Evolutionary conservation across 768 basidiomycete species (phyloP), one percentile per base, ranked within the genome.

Genomic region (Russula sp.): DNA sequence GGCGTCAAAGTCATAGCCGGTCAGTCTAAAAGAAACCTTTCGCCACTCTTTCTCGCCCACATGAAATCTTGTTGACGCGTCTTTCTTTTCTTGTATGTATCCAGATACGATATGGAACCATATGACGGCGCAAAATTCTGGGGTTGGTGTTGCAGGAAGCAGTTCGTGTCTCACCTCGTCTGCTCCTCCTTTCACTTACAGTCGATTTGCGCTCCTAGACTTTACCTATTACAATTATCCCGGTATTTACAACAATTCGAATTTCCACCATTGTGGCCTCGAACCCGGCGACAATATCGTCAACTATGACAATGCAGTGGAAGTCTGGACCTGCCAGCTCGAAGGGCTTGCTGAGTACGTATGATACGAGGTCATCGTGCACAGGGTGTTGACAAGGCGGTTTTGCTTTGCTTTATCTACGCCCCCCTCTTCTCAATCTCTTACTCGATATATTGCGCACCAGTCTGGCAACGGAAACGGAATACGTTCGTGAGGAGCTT

Each of bases 221-320:
- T 87, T 80, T 71, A 82, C 82, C 2, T 81, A 85, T 62, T 87
- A 84, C 65, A 30, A 61, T 44, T 76, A 76, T 61, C 72, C 75
- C 13, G 72, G 70, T 5, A 71, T 71, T 36, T 74, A 74, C 57
- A 55, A 71, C 9, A 9, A 30, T 54, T 60, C 80, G 75, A 77
- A 86, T 71, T 87, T 88, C 72, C 86, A 88, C 66, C 81, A 86
- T 70, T 87, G 85, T 67, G 84, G 86, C 4, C 75, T 84, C 32
- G 79, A 81, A 55, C 72, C 81, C 0, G 72, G 71, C 2, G 80
- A 87, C 67, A 76, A 80, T 60, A 85, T 87, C 59, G 80, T 79
- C 13, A 78, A 87, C 70, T 89, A 81, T 62, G 68, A 72, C 59
- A 83, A 82, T 66, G 72, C 80, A 7, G 59, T 73, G 0, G 81